A percentile compares a stretch with the other conserved stretches of the same genome.
phyloP scores from a whole-genome alignment of 768 basidiomycete species.

The Termitomyces sp. region DNA sequence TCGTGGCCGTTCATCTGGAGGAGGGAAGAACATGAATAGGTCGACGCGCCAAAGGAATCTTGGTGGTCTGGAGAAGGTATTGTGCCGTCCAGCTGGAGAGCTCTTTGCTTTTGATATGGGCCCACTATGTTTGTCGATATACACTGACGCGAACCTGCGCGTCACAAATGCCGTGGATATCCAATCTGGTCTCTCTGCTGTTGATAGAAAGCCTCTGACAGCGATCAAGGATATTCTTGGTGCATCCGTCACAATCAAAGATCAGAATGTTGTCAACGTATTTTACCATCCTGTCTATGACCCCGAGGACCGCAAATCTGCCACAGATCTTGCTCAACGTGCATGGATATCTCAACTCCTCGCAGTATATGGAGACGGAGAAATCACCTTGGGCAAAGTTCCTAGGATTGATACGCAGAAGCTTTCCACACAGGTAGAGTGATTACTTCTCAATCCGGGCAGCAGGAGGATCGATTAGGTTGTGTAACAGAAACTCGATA shows the following conservation, averaged over 20 bases:
- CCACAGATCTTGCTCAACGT: conserved; percentile 32
- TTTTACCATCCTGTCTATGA: conserved; percentile 33
- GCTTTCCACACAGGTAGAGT: conserved; percentile 27
- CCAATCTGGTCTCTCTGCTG: conserved; percentile 41
- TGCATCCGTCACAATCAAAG: conserved; percentile 26
- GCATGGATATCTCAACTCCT: conserved; percentile 50
- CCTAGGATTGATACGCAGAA: conserved; percentile 38
- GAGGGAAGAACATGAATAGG: conserved; percentile 12
- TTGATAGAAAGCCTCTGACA: conserved; percentile 32
- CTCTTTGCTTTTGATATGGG: conserved; percentile 52
- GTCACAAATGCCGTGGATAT: conserved; percentile 51
- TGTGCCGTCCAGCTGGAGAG: conserved; percentile 37
- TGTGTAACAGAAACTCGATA: conserved; percentile 25
- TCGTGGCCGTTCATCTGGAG: conserved; percentile 9
- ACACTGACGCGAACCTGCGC: conserved; percentile 32
- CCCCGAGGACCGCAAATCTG: conserved; percentile 21
- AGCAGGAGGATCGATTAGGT: background rate
- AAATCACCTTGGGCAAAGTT: conserved; percentile 35
- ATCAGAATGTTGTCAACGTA: conserved; percentile 27
- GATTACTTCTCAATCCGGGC: background rate
- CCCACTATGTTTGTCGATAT: conserved; percentile 43
- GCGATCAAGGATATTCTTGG: conserved; percentile 38
- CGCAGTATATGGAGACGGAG: conserved; percentile 32
- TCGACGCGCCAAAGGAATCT: conserved; percentile 8
- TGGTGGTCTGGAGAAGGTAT: conserved; percentile 27